A percentile compares a stretch with the other conserved stretches of the same genome.
Conservation (phyloP, 2,329 filamentous ascomycete genomes). For the Tolypocladium pustulatum region DNA sequence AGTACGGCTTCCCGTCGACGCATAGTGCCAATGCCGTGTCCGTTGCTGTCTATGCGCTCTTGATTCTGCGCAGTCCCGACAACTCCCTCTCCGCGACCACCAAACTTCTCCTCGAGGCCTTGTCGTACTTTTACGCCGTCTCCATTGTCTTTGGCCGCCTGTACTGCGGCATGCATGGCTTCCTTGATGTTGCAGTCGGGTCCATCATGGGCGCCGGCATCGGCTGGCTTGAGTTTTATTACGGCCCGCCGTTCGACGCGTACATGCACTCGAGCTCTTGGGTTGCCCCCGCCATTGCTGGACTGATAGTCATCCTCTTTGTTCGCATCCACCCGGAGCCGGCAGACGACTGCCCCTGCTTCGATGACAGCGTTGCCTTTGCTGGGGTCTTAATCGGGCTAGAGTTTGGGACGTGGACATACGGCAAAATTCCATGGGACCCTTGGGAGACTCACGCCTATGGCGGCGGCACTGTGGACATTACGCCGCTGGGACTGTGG, state of each 20-base stretch:
- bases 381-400: slow-evolving; percentile 81
- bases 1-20: slow-evolving; percentile 95
- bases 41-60: slow-evolving; percentile 74
- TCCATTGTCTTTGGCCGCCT: slow-evolving; percentile 87
- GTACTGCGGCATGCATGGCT: slow-evolving; percentile 98
- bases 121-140: slow-evolving; percentile 74
- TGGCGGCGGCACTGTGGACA: slow-evolving; percentile 48
- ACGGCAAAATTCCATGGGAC: slow-evolving; percentile 42
- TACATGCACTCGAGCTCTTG: slow-evolving; percentile 59
- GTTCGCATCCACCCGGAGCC: slow-evolving; percentile 91
- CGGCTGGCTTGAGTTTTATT: slow-evolving; percentile 48
- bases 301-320: slow-evolving; percentile 59
- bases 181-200: slow-evolving; percentile 80
- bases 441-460: slow-evolving; percentile 33
- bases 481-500: slow-evolving; percentile 55
- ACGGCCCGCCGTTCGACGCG: slow-evolving; percentile 52
- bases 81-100: slow-evolving; percentile 48
- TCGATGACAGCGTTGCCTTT: slow-evolving; percentile 92
- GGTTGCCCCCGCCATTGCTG: slow-evolving; percentile 52
- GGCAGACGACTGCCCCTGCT: slow-evolving; percentile 93
- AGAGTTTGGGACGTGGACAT: slow-evolving; percentile 77
- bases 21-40: slow-evolving; percentile 96
- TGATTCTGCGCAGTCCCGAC: slow-evolving; percentile 57
- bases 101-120: slow-evolving; percentile 51
- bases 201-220: slow-evolving; percentile 63